Evolutionary conservation across 768 basidiomycete species (phyloP).

Genomic region (Mycena galopus): DNA sequence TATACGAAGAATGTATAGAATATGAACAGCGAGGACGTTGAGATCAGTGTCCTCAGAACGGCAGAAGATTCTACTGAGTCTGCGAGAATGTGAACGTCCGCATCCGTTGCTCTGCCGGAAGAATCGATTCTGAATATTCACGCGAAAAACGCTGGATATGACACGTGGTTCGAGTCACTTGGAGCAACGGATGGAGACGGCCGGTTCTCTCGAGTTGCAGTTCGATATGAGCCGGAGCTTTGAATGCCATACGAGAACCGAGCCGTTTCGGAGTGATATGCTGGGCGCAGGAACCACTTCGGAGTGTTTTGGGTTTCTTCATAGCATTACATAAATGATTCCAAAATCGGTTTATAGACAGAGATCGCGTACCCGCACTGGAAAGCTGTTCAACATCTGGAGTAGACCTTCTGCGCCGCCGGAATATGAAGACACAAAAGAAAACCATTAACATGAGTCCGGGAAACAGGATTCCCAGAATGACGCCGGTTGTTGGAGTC

Average conservation of each 20-base stretch:
- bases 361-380: not conserved
- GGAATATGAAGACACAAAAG: constrained; percentile 15
- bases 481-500: not conserved
- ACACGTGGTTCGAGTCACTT: constrained; percentile 2
- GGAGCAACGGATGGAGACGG: not conserved
- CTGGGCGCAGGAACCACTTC: constrained; percentile 16
- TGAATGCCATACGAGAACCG: not conserved
- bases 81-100: not conserved
- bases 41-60: not conserved
- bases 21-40: not conserved
- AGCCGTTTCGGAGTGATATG: constrained; percentile 11
- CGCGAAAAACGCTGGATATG: not conserved
- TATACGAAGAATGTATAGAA: too few species aligned
- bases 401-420: not conserved
- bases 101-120: not conserved
- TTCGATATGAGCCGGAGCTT: not conserved
- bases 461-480: constrained; percentile 14
- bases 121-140: not conserved
- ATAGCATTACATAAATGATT: too few species aligned
- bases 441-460: not conserved
- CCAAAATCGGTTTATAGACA: too few species aligned
- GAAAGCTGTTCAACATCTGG: constrained; percentile 1
- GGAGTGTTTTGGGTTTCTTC: not conserved
- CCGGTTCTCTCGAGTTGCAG: not conserved
- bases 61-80: not conserved